A percentile compares a stretch with the other conserved stretches of the same genome.
Conservation (phyloP, 208 protist genomes). For the Entamoeba invadens region DNA sequence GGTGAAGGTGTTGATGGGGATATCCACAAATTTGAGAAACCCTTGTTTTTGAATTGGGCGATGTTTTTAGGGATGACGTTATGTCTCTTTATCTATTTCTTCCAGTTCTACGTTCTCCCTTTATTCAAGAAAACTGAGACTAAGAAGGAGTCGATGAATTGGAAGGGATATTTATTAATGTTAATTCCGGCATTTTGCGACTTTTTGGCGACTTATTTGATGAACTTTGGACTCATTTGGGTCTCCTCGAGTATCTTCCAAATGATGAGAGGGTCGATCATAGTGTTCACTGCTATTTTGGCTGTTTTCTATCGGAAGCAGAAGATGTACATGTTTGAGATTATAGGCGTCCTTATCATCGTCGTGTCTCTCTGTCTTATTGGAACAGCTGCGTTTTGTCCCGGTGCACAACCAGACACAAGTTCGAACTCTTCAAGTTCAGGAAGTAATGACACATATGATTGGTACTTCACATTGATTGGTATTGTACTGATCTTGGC, state of each 20-base stretch:
- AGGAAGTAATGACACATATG: not conserved
- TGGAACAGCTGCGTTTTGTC: constrained; percentile 44
- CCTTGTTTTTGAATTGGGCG: constrained; percentile 5
- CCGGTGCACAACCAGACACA: not conserved
- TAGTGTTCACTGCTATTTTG: constrained; percentile 61
- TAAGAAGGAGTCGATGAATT: not conserved
- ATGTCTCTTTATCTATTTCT: no score
- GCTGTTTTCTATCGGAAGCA: constrained; percentile 51
- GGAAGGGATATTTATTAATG: not conserved
- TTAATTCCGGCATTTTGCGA: constrained; percentile 41
- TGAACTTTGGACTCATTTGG: constrained; percentile 59
- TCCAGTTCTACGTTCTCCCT: no score
- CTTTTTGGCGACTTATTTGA: constrained; percentile 55
- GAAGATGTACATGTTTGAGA: constrained; percentile 41
- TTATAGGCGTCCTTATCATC: constrained; percentile 50
- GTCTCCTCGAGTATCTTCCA: constrained; percentile 68
- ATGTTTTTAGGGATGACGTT: constrained; percentile 28
- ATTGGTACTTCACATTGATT: constrained; percentile 31
- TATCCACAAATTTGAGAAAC: constrained; percentile 15
- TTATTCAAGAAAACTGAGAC: not conserved
- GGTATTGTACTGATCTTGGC: constrained; percentile 58
- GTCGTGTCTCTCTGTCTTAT: constrained; percentile 52
- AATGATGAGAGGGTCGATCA: constrained; percentile 65
- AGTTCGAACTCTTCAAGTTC: no score
- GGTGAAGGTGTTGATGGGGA: not conserved